A percentile compares a stretch with the other conserved stretches of the same genome.
These are phyloP conservation scores for Claviceps pazoutovae DNA, from an alignment of 2,329 filamentous ascomycete genomes.

Conservation along the genomic window DNA sequence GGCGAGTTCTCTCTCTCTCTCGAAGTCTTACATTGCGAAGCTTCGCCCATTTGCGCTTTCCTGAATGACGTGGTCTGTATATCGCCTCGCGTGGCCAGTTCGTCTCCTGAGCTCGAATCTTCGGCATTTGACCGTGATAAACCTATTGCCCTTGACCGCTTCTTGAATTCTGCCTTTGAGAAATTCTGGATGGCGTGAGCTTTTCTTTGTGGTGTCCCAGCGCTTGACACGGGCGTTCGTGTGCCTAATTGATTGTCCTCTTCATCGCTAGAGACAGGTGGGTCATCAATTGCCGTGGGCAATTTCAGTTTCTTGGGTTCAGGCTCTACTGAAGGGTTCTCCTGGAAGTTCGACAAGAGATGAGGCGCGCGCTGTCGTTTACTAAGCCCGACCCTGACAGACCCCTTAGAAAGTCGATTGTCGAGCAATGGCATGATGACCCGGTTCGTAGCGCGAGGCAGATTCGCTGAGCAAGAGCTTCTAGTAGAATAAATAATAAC, in stretches of 20 bases:
- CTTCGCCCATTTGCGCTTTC: not conserved
- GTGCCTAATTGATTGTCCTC: slow-evolving; percentile 8
- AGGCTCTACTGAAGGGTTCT: not conserved
- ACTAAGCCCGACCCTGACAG: slow-evolving; percentile 11
- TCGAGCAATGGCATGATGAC: slow-evolving; percentile 4
- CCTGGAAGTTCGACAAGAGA: slow-evolving; percentile 8
- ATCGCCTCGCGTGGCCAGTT: slow-evolving; percentile 13
- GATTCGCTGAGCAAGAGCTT: not conserved
- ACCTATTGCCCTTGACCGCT: not conserved
- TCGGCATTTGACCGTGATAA: slow-evolving; percentile 1
- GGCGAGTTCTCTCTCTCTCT: slow-evolving; percentile 3
- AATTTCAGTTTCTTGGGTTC: slow-evolving; percentile 5
- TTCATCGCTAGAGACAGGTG: slow-evolving; percentile 17
- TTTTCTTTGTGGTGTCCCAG: not conserved
- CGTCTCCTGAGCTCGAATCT: slow-evolving; percentile 14
- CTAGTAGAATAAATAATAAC: not conserved
- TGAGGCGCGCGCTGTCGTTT: slow-evolving; percentile 3
- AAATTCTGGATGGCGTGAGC: not conserved
- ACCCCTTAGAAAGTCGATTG: not conserved
- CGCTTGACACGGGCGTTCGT: slow-evolving; percentile 3
- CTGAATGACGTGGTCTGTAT: slow-evolving; percentile 23
- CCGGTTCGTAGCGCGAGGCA: not conserved
- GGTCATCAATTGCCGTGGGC: slow-evolving; percentile 9
- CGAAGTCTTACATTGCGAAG: slow-evolving; percentile 1
- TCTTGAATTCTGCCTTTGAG: not conserved